Evolutionary conservation across 208 protist genomes (phyloP), one percentile per base, ranked within the genome.

Genomic region (Leishmania turanica): DNA sequence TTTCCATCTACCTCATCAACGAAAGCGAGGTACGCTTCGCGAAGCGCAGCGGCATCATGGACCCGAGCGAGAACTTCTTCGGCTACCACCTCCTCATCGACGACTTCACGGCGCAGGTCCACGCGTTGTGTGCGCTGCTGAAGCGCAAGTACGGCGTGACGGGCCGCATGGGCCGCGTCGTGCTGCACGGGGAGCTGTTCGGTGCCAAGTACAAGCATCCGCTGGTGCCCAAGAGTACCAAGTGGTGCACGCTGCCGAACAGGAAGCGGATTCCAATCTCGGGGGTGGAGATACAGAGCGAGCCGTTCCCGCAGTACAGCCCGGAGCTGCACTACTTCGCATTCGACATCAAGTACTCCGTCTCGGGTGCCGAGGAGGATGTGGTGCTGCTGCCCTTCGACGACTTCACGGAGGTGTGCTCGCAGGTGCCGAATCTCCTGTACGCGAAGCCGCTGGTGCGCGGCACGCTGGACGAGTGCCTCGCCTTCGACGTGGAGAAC

Each of bases 11-110:
- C 87, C 79, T 96, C 5, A 80, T 97, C 15, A 84, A 94, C 58
- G 94, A 96, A 60, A 75, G 81, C 6, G 87, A 90, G 51, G 75
- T 91, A 37, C 88, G 90, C 2, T 97, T 94, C 74, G 87, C 94
- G 8, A 97, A 97, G 78, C 94, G 94, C 77, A 96, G 92, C 77
- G 91, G 91, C 49, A 91, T 97, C 72, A 97, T 97, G 92, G 91
- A 96, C 78, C 91, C 91, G 0, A 96, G 94, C 71, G 94, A 97
- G 69, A 94, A 97, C 83, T 97, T 97, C 84, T 97, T 97, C 85
- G 94, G 94, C 79, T 97, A 97, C 74, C 92, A 96, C 86, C 85
- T 94, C 56, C 87, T 97, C 69, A 84, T 86, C 65, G 90, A 93
- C 66, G 90, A 95, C 58, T 95, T 97, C 81, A 81, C 84, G 1